Percentiles rank a stretch among this genome's conserved stretches.
These are phyloP conservation scores for Ceratobasidium sp. DNA, from an alignment of 1,284 basidiomycete species.

Conservation along the genomic window DNA sequence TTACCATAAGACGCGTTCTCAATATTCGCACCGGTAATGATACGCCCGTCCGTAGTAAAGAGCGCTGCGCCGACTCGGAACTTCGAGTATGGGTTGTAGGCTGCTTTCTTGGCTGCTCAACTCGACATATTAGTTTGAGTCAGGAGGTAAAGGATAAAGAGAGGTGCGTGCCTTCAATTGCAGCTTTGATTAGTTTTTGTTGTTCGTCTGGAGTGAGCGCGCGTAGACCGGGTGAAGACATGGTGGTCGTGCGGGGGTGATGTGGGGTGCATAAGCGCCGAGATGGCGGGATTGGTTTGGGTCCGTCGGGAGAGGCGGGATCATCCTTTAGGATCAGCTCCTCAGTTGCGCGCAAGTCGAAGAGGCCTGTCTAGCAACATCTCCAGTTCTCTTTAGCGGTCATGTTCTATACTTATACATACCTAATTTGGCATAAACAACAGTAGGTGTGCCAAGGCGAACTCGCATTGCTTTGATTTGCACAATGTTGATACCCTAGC, in stretches of 20 bases:
- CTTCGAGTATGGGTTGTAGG: conserved; percentile 85
- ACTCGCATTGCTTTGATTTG: too few relatives aligned
- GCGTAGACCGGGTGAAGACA: conserved; percentile 18
- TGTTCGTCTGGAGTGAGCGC: conserved; percentile 46
- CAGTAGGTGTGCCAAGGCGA: too few relatives aligned
- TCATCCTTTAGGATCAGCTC: too few relatives aligned
- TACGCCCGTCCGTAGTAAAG: conserved; percentile 74
- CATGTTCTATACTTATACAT: too few relatives aligned
- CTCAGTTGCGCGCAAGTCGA: too few relatives aligned
- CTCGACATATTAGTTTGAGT: conserved; percentile 14
- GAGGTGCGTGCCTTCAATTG: conserved; percentile 49
- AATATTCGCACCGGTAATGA: conserved; percentile 88
- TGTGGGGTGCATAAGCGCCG: conserved; percentile 28
- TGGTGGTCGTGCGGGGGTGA: conserved; percentile 10
- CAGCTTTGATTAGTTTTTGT: conserved; percentile 49
- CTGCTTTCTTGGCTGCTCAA: conserved; percentile 68
- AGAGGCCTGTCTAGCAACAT: too few relatives aligned
- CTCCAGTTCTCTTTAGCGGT: too few relatives aligned
- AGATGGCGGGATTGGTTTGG: conserved; percentile 19
- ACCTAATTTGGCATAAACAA: too few relatives aligned
- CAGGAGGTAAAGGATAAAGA: not conserved
- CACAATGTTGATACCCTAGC: too few relatives aligned
- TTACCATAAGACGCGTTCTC: conserved; percentile 93
- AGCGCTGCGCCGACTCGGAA: conserved; percentile 92
- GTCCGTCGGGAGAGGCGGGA: not conserved